These are phyloP conservation scores for Tritrichomonas musculus DNA, from an alignment of 208 protist genomes.

Conservation along the genomic window DNA sequence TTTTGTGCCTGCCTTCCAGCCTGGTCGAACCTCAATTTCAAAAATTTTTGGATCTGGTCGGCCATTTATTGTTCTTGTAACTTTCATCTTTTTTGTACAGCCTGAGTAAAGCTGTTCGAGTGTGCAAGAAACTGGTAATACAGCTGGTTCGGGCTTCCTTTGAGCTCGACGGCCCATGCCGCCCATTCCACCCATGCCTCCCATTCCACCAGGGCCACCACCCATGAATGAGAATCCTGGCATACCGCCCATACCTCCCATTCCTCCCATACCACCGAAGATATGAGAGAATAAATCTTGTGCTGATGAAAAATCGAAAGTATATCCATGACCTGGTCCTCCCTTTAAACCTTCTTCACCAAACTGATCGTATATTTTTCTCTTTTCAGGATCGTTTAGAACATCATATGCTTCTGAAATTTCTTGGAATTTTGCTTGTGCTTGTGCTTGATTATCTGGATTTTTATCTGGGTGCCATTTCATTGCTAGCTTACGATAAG, in stretches of 20 bases:
- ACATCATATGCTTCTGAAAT: slow-evolving; percentile 41
- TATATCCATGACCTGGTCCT: neutral
- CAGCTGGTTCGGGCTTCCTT: neutral
- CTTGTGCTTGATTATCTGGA: slow-evolving; percentile 30
- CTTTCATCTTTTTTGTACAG: slow-evolving; percentile 9
- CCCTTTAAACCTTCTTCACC: slow-evolving; percentile 47
- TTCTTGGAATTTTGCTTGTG: slow-evolving; percentile 39
- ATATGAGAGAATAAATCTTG: neutral
- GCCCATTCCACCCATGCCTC: neutral
- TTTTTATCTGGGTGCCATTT: slow-evolving; percentile 45
- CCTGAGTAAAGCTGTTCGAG: neutral
- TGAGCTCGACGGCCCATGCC: neutral
- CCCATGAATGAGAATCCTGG: too few species aligned
- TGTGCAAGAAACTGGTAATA: neutral
- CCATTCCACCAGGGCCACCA: neutral
- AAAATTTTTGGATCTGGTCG: slow-evolving; percentile 19
- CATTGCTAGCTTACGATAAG: slow-evolving; percentile 17
- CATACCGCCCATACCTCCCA: neutral
- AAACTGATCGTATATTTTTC: slow-evolving; percentile 50
- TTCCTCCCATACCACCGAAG: neutral
- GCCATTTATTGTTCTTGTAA: neutral
- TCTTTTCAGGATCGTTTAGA: slow-evolving; percentile 40
- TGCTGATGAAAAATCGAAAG: neutral
- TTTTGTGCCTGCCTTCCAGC: slow-evolving; percentile 38
- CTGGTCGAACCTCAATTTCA: slow-evolving; percentile 3